phyloP scores from a whole-genome alignment of 2,329 filamentous ascomycete species.

The Rhinocladiella mackenziei region DNA sequence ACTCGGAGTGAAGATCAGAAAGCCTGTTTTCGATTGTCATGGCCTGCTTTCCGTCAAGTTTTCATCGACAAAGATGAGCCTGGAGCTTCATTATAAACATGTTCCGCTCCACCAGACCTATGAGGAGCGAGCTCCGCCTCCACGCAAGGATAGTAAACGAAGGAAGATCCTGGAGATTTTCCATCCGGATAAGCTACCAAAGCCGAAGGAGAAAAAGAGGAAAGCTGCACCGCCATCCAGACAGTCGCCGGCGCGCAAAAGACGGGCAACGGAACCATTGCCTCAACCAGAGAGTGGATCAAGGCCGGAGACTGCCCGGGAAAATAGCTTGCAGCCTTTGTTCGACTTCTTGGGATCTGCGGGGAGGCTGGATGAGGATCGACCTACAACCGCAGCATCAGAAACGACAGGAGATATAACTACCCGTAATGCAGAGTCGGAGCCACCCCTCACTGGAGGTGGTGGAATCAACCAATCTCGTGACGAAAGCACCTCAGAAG shows the following conservation, averaged over 20 bases:
- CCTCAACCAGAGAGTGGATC: constrained; percentile 1
- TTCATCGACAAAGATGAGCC: constrained; percentile 25
- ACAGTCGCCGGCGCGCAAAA: neutral
- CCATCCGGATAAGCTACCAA: constrained; percentile 22
- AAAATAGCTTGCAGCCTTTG: constrained; percentile 21
- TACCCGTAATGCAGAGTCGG: neutral
- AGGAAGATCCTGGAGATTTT: constrained; percentile 25
- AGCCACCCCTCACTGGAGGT: neutral
- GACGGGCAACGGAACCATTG: constrained; percentile 14
- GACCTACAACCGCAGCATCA: neutral
- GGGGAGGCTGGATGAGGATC: constrained; percentile 8
- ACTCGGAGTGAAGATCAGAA: constrained; percentile 20
- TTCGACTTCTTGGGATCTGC: constrained; percentile 27
- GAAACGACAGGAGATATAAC: constrained; percentile 1
- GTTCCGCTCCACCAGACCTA: constrained; percentile 27
- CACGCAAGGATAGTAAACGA: constrained; percentile 23
- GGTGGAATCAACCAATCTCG: neutral
- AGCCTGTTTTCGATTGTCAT: constrained; percentile 27
- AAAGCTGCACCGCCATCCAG: constrained; percentile 3
- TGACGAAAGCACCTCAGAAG: neutral
- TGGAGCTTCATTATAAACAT: constrained; percentile 28
- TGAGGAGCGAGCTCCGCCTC: constrained; percentile 25
- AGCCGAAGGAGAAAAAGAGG: constrained; percentile 10
- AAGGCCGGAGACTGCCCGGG: constrained; percentile 2
- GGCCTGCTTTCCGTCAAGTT: constrained; percentile 27